A percentile compares a stretch with the other conserved stretches of the same genome.
phyloP scores from a whole-genome alignment of 306 rosid genomes.

The Begonia peltatifolia region DNA sequence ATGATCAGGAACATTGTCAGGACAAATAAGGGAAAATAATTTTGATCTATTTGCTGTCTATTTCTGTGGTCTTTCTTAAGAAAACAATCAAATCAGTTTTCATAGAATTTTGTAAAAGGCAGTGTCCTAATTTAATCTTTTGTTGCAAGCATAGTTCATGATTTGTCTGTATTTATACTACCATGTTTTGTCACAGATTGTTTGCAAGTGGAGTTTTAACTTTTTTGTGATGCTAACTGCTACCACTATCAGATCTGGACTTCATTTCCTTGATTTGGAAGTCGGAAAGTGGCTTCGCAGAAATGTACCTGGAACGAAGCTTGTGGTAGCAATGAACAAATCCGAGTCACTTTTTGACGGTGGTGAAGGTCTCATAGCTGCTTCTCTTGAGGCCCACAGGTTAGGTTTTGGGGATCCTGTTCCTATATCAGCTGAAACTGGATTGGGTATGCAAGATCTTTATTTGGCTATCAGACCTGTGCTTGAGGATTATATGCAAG shows the following conservation, averaged over 20 bases:
- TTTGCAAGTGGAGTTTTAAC: too few species aligned
- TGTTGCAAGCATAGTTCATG: not conserved
- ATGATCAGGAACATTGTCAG: not conserved
- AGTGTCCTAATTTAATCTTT: not conserved
- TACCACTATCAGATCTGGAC: slow-evolving; percentile 42
- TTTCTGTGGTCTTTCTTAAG: too few species aligned
- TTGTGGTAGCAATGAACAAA: slow-evolving; percentile 70
- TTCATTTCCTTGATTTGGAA: slow-evolving; percentile 77
- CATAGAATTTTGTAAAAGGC: too few species aligned
- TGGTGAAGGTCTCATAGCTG: slow-evolving; percentile 33
- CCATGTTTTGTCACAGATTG: slow-evolving; percentile 2
- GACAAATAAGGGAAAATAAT: too few species aligned
- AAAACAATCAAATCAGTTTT: too few species aligned
- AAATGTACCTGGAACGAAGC: slow-evolving; percentile 56
- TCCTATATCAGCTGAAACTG: slow-evolving; percentile 93
- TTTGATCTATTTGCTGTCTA: too few species aligned
- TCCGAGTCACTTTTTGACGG: slow-evolving; percentile 63
- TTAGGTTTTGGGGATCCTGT: slow-evolving; percentile 93
- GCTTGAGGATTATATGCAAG: slow-evolving; percentile 53
- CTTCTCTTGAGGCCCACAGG: slow-evolving; percentile 47
- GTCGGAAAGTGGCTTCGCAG: slow-evolving; percentile 86
- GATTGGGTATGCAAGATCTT: slow-evolving; percentile 76
- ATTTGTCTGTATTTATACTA: not conserved
- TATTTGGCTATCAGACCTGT: slow-evolving; percentile 48
- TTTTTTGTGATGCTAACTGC: too few species aligned